A percentile compares a stretch with the other conserved stretches of the same genome.
These are phyloP conservation scores for Epichloe bromicola DNA, from an alignment of 2,329 filamentous ascomycete species.

Conservation along the genomic window DNA sequence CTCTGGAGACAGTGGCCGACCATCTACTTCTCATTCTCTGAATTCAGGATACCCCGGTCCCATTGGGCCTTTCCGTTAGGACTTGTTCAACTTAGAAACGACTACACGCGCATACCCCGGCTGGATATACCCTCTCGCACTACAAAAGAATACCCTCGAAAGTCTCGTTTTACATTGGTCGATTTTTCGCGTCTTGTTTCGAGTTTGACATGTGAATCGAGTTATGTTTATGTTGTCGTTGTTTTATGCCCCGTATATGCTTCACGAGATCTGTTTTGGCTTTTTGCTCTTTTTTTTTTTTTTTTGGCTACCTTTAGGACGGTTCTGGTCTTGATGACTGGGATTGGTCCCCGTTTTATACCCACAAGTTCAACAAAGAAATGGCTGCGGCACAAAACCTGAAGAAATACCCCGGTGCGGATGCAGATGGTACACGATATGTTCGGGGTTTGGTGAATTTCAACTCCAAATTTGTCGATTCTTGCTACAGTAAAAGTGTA, in stretches of 20 bases:
- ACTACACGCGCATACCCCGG: constrained; percentile 44
- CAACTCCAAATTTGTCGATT: background rate
- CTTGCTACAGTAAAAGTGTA: background rate
- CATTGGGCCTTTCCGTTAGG: constrained; percentile 84
- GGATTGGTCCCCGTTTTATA: constrained; percentile 21
- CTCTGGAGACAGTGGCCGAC: constrained; percentile 82
- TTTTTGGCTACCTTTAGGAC: constrained; percentile 9
- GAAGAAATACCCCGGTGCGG: constrained; percentile 19
- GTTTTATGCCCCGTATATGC: constrained; percentile 4
- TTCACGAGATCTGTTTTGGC: constrained; percentile 5
- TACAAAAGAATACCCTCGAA: constrained; percentile 42
- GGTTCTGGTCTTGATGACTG: constrained; percentile 21
- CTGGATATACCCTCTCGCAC: constrained; percentile 53
- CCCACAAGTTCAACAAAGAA: constrained; percentile 18
- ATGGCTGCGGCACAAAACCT: constrained; percentile 16
- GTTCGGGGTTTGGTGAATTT: background rate
- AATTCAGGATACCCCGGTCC: constrained; percentile 93
- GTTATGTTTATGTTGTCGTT: constrained; percentile 7
- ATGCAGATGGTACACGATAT: constrained; percentile 1
- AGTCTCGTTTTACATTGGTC: constrained; percentile 10
- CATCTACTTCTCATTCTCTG: constrained; percentile 88
- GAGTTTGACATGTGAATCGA: background rate
- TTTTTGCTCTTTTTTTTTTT: constrained; percentile 2
- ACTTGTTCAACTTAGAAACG: constrained; percentile 33
- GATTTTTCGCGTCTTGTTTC: background rate